A percentile compares a stretch with the other conserved stretches of the same genome.
Evolutionary conservation across 495 filamentous ascomycete genomes (phyloP).

Genomic region (Aspergillus mulundensis): DNA sequence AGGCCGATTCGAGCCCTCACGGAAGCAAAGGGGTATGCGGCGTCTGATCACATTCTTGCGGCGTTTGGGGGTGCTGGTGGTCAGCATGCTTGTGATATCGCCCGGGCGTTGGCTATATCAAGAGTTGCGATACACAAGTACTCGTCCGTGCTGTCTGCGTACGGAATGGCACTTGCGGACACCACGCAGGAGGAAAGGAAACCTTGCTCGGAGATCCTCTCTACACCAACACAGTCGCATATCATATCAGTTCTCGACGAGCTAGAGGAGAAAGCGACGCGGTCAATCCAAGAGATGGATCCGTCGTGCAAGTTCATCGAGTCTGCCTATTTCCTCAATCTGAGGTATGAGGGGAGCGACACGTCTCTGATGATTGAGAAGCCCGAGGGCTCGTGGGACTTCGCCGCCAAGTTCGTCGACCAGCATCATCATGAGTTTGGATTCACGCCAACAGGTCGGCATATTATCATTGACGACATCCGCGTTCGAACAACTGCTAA

Average conservation of each 20-base stretch:
- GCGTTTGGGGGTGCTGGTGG: slow-evolving; percentile 95
- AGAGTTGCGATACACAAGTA: slow-evolving; percentile 88
- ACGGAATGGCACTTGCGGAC: slow-evolving; percentile 93
- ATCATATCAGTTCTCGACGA: neutral
- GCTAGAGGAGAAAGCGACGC: slow-evolving; percentile 8
- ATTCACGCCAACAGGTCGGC: slow-evolving; percentile 60
- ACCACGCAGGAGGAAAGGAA: slow-evolving; percentile 70
- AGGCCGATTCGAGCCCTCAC: slow-evolving; percentile 87
- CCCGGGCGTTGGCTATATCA: slow-evolving; percentile 78
- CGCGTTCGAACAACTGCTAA: slow-evolving; percentile 54
- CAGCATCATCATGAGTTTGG: slow-evolving; percentile 85
- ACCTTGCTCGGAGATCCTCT: slow-evolving; percentile 68
- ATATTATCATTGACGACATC: slow-evolving; percentile 86
- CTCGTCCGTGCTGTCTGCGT: slow-evolving; percentile 91
- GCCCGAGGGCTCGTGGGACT: slow-evolving; percentile 46
- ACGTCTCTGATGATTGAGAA: slow-evolving; percentile 47
- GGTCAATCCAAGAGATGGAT: slow-evolving; percentile 22
- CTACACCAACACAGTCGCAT: slow-evolving; percentile 39
- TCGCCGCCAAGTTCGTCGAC: slow-evolving; percentile 55
- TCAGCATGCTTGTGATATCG: slow-evolving; percentile 95
- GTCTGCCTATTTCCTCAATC: slow-evolving; percentile 34
- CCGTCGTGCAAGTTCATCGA: no score
- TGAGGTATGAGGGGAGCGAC: slow-evolving; percentile 48
- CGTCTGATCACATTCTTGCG: slow-evolving; percentile 79
- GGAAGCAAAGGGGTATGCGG: slow-evolving; percentile 85